These are phyloP conservation scores for Mortierella sp. DNA, from an alignment of 371 early-diverging fungal species.

Conservation along the genomic window DNA sequence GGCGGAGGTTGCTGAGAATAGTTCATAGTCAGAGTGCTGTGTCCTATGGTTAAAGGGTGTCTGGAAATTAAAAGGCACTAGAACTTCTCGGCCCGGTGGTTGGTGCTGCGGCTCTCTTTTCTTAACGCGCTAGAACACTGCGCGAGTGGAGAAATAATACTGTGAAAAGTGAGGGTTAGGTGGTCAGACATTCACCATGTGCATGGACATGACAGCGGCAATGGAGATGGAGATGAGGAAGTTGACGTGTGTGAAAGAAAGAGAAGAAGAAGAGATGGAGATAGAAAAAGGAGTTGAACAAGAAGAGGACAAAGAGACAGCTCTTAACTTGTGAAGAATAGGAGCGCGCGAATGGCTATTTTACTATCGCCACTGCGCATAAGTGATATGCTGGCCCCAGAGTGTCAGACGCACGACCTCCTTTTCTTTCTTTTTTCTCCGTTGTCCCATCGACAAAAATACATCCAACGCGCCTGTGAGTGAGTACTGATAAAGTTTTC, in stretches of 20 bases:
- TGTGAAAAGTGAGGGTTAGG: neutral
- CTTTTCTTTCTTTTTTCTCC: neutral
- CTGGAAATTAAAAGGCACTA: neutral
- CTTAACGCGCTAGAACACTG: neutral
- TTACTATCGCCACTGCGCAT: neutral
- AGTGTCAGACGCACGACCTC: neutral
- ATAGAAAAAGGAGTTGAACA: neutral
- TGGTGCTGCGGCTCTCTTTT: neutral
- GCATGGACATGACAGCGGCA: neutral
- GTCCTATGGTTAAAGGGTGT: neutral
- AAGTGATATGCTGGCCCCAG: neutral
- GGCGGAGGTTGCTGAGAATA: slow-evolving; percentile 13
- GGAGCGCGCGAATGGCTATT: neutral
- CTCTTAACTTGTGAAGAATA: neutral
- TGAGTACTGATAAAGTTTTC: neutral
- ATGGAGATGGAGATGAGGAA: neutral
- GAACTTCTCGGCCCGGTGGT: neutral
- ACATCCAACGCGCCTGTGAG: neutral
- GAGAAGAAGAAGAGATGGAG: neutral
- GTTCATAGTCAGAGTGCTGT: neutral
- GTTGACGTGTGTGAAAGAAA: neutral
- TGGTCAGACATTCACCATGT: neutral
- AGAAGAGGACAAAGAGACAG: neutral
- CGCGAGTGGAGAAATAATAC: neutral
- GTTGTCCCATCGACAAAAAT: neutral